Evolutionary conservation across 2,329 filamentous ascomycete species (phyloP).

Genomic region (Rasamsonia emersonii): DNA sequence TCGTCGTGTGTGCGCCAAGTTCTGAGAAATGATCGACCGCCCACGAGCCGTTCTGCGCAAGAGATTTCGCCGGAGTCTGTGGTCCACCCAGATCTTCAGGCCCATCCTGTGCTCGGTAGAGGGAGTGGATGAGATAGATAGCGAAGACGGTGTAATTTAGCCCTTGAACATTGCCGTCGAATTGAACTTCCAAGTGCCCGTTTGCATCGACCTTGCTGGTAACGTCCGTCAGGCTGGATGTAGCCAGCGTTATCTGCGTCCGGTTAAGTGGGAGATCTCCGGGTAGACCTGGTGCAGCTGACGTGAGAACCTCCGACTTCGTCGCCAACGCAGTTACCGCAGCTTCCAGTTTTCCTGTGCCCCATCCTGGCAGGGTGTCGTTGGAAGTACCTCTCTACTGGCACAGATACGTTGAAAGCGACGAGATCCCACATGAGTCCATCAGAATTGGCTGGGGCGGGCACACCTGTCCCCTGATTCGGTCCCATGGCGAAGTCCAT

Average conservation of each 20-base stretch:
- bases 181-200: conserved; percentile 1
- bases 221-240: not conserved
- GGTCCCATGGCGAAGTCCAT: conserved; percentile 42
- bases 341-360: conserved; percentile 17
- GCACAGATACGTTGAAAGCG: not conserved
- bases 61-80: conserved; percentile 10
- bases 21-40: conserved; percentile 29
- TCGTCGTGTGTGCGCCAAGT: conserved; percentile 22
- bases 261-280: too few relatives aligned
- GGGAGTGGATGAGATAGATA: conserved; percentile 19
- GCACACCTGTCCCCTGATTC: conserved; percentile 42
- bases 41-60: conserved; percentile 23
- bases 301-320: not conserved
- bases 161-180: conserved; percentile 8
- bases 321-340: conserved; percentile 11
- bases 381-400: conserved; percentile 18
- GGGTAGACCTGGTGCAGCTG: too few relatives aligned
- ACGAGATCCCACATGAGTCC: conserved; percentile 14
- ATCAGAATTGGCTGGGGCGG: conserved; percentile 22
- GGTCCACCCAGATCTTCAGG: conserved; percentile 20
- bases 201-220: not conserved
- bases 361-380: conserved; percentile 29
- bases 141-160: conserved; percentile 20
- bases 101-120: conserved; percentile 19
- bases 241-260: not conserved